A percentile compares a stretch with the other conserved stretches of the same genome.
phyloP scores from a whole-genome alignment of 1,284 basidiomycete genomes.

The Pyrrhoderma noxium region DNA sequence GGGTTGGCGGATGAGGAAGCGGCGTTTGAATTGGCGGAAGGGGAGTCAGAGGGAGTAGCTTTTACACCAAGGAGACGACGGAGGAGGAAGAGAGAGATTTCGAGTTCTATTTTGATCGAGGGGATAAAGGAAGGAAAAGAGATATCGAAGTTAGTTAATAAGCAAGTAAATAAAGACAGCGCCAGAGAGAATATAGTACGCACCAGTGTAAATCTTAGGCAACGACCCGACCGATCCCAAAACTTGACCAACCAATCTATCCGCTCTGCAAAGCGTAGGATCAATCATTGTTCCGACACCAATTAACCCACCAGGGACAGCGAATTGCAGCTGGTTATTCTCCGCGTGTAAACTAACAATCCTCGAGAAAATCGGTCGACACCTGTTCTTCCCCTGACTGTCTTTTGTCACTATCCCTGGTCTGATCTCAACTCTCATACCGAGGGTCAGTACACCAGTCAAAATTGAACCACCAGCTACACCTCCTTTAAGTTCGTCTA shows the following conservation, averaged over 20 bases:
- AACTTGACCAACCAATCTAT: constrained; percentile 95
- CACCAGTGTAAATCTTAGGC: constrained; percentile 89
- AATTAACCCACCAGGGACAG: constrained; percentile 95
- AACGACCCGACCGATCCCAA: constrained; percentile 90
- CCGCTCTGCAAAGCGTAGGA: constrained; percentile 94
- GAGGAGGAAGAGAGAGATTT: constrained; percentile 89
- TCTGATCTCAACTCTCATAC: constrained; percentile 94
- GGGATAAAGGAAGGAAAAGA: background rate
- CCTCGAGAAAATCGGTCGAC: constrained; percentile 88
- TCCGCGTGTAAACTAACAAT: constrained; percentile 93
- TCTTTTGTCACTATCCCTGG: constrained; percentile 98
- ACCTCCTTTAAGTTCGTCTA: constrained; percentile 95
- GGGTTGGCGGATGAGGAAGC: too few species aligned
- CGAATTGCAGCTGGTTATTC: constrained; percentile 90
- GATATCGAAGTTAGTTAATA: too few species aligned
- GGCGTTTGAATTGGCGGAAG: too few species aligned
- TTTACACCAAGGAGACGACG: constrained; percentile 96
- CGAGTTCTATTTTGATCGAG: constrained; percentile 63
- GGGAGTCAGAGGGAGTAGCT: constrained; percentile 36
- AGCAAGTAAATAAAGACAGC: background rate
- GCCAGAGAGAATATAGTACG: constrained; percentile 19
- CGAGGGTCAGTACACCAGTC: constrained; percentile 84
- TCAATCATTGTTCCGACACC: constrained; percentile 97
- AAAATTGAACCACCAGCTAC: constrained; percentile 97
- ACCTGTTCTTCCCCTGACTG: constrained; percentile 81